phyloP scores from a whole-genome alignment of 2,329 filamentous ascomycete genomes.

The Aspergillus melleus region DNA sequence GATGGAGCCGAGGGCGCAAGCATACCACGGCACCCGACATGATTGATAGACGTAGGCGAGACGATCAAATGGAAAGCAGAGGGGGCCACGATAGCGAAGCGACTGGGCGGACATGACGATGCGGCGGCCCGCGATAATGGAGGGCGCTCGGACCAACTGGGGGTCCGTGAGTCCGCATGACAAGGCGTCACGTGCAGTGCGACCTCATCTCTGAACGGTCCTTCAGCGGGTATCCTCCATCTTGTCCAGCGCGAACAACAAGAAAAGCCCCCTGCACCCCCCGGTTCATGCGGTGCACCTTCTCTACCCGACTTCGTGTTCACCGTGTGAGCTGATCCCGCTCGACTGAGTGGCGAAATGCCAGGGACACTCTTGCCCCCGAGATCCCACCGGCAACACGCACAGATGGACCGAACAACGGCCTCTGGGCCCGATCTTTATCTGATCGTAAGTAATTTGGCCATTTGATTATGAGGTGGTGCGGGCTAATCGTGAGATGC shows the following conservation, averaged over 20 bases:
- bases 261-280: constrained; percentile 20
- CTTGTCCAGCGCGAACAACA: constrained; percentile 23
- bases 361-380: constrained; percentile 51
- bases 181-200: constrained; percentile 28
- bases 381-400: constrained; percentile 45
- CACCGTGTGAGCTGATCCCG: constrained; percentile 36
- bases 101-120: constrained; percentile 22
- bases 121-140: constrained; percentile 26
- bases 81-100: constrained; percentile 15
- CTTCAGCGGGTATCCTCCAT: constrained; percentile 11
- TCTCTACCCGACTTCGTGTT: constrained; percentile 25
- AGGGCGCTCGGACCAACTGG: constrained; percentile 22
- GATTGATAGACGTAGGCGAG: constrained; percentile 13
- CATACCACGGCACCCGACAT: constrained; percentile 39
- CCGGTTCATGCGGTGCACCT: constrained; percentile 27
- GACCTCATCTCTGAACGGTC: constrained; percentile 25
- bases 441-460: constrained; percentile 42
- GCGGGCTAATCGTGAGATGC: constrained; percentile 36
- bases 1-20: background rate
- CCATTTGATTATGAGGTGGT: constrained; percentile 16
- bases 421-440: constrained; percentile 46
- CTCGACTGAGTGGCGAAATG: constrained; percentile 47
- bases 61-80: constrained; percentile 7
- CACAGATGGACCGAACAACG: constrained; percentile 44
- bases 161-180: constrained; percentile 17